Base-by-base conservation (phyloP, 1,139 yeast species). In the Candida smagusa region DNA sequence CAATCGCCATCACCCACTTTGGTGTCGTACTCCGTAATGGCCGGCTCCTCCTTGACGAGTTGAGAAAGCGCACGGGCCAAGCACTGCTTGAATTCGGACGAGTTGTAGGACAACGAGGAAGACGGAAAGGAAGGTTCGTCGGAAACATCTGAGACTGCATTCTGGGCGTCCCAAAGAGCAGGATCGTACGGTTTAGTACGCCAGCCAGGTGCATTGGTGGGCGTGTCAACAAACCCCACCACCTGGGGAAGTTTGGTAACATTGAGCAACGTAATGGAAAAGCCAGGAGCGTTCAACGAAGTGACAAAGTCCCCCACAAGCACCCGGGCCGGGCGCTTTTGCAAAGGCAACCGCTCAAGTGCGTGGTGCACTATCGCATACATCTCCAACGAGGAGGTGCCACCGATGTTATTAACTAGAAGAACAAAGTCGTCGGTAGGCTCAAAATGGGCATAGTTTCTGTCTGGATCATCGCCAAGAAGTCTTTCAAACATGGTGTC, bases 1-100 rank as follows among this genome's bases (percentile, higher is more conserved):
- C 97, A 89, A 58, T 90, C 97, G 49, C 97, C 97, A 59, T 90
- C 97, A 43, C 97, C 97, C 2, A 92, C 97, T 49, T 81, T 72
- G 2, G 95, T 85, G 53, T 90, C 97, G 50, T 84, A 81, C 44
- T 79, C 75, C 0, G 97, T 90, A 52, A 90, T 84, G 48, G 78
- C 74, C 4, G 96, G 94, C 58, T 89, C 97, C 65, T 59, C 71
- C 53, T 58, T 72, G 50, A 59, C 76, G 56, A 60, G 62, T 36
- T 50, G 72, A 50, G 66, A 42, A 48, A 86, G 75, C 23, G 86
- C 90, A 6, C 59, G 50, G 22, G 54, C 56, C 34, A 83, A 58
- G 7, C 70, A 57, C 2, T 52, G 45, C 44, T 63, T 63, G 45
- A 77, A 74, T 1, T 46, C 34, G 2, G 46, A 45, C 1, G 72